Percentiles rank a stretch among this genome's conserved stretches.
phyloP scores from a whole-genome alignment of 140 eudicot genomes.

The Flaveria floridana region DNA sequence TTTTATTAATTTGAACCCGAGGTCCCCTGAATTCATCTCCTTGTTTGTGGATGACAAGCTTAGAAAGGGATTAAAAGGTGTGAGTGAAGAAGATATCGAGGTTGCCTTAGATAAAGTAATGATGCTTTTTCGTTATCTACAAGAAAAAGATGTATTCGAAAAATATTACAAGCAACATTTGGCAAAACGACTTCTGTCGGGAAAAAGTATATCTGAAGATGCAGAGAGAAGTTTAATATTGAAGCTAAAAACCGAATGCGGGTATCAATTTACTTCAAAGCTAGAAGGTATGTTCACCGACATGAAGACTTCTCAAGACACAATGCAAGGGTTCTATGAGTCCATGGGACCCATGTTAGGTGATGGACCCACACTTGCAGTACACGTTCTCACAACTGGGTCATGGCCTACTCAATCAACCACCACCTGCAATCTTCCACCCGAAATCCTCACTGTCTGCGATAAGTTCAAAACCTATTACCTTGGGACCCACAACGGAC shows the following conservation, averaged over 20 bases:
- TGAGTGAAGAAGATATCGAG: conserved; percentile 57
- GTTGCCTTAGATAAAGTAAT: conserved; percentile 55
- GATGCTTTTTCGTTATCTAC: conserved; percentile 70
- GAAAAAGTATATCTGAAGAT: conserved; percentile 55
- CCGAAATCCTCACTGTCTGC: conserved; percentile 51
- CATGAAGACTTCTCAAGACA: conserved; percentile 68
- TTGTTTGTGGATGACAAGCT: conserved; percentile 70
- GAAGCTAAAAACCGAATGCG: conserved; percentile 63
- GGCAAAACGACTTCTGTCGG: conserved; percentile 59
- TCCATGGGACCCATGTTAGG: conserved; percentile 46
- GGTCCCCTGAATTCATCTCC: conserved; percentile 62
- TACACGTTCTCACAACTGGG: conserved; percentile 63
- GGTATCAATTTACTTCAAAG: conserved; percentile 66
- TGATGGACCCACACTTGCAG: conserved; percentile 51
- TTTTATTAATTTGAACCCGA: conserved; percentile 54
- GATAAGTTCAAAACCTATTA: conserved; percentile 54
- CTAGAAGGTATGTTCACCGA: conserved; percentile 70
- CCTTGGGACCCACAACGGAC: conserved; percentile 72
- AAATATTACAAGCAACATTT: conserved; percentile 68
- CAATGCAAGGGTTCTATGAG: conserved; percentile 60
- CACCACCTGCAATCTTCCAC: conserved; percentile 55
- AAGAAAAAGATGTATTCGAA: conserved; percentile 63
- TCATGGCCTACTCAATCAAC: conserved; percentile 70
- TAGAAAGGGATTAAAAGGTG: conserved; percentile 59
- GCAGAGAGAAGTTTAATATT: conserved; percentile 62